Base-by-base conservation (phyloP, 2,329 filamentous ascomycete species). In the Elsinoe necatrix region DNA sequence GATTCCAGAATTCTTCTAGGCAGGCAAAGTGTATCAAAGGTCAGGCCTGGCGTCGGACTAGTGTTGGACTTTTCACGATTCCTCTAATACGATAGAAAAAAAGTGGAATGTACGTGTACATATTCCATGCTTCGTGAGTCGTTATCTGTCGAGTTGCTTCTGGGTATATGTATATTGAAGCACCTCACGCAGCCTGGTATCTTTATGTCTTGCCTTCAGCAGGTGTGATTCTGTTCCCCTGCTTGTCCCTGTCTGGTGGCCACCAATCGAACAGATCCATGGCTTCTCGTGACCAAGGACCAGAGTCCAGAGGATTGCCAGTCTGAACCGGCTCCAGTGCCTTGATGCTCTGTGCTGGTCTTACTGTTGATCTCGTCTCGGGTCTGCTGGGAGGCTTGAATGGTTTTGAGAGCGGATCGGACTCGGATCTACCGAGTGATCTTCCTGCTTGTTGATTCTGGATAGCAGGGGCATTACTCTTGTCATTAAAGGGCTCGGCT, bases 271-370 rank as follows among this genome's bases (percentile, higher is more conserved):
- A 79, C 47, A 88, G 65, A 66, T 88, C 85, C 61, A 80, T 76
- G 0, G 85, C 84, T 65, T 87, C 84, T 21, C 76, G 78, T 62
- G 83, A 87, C 85, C 85, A 88, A 0, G 85, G 80, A 2, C 84
- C 84, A 14, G 79, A 72, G 61, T 79, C 80, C 2, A 74, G 73
- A 8, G 74, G 72, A 58, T 76, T 65, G n/a, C 59, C 54, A 35
- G 50, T 35, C 41, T 39, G 35, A 16, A n/a, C 11, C 9, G 31
- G 54, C 41, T 61, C 60, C 61, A 65, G 54, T 55, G 58, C 60
- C 20, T 55, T 58, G 12, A 55, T 57, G 57, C 56, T 41, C 54
- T 55, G 16, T 6, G 55, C 51, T 48, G 39, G 18, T 57, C 42
- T 58, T 14, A 35, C 52, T 2, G 9, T 23, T 14, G 16, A 7